Base-by-base conservation (phyloP, 352 stramenopile genomes). In the Phytophthora citricola region DNA sequence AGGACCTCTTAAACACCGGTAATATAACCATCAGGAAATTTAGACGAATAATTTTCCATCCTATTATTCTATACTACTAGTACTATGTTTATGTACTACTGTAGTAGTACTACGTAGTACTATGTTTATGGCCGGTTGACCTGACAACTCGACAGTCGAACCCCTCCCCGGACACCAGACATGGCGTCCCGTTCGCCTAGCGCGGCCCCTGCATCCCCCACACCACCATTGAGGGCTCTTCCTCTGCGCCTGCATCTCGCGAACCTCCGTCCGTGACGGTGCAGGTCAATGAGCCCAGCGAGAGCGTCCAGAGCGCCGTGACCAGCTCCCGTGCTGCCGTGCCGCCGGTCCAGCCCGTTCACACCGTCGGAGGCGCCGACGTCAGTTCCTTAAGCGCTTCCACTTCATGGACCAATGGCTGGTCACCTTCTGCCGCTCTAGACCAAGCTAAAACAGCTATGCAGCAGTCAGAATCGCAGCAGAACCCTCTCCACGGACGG, bases 351-450 rank as follows among this genome's bases (percentile, higher is more conserved):
- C 4, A 20, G 8, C 6, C 41, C 6, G 12, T 56, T 8, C 5
- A 43, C 29, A 14, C 29, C 27, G 48, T 41, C 31, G 36, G 14
- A 5, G 48, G 24, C 9, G 17, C 38, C 1, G 48, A 54, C 34
- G 26, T 38, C 57, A 54, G 38, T 39, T 26, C 34, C 8, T 20
- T 29, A n/a, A 44, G 8, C 5, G 12, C 49, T 39, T 24, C 34
- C 20, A 57, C 34, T 36, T 64, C 45, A 20, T 75, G 67, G 67
- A 24, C 62, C n/a, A 60, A 45, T 17, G 20, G 15, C 1, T 71
- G 51, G 56, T 73, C 66, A 7, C 66, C 66, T 8, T 59, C 54
- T 26, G 40, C 59, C 27, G 66, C 66, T 58, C 29, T 69, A 38
- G 24, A 39, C 26, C 66, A 62, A 34, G 54, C 61, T 2, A 58